These are phyloP conservation scores for Aplosporella prunicola DNA, from an alignment of 2,329 filamentous ascomycete genomes.

Conservation along the genomic window DNA sequence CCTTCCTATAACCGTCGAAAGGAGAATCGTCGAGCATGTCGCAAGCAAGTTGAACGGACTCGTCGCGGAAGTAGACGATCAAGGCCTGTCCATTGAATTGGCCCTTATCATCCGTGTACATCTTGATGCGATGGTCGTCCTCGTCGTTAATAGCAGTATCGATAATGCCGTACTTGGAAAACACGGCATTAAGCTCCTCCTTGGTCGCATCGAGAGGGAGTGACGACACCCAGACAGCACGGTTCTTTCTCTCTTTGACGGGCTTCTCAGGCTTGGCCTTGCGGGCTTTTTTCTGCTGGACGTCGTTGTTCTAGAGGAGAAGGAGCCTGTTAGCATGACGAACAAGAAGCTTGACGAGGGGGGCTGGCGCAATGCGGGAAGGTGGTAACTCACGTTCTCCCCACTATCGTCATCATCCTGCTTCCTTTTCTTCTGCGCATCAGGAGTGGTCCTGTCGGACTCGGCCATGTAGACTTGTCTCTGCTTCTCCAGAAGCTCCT, in stretches of 20 bases:
- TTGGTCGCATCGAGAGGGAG: constrained; percentile 70
- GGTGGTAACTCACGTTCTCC: not conserved
- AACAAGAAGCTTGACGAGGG: constrained; percentile 18
- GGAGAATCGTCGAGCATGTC: constrained; percentile 72
- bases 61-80: constrained; percentile 88
- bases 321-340: constrained; percentile 20
- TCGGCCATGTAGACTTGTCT: constrained; percentile 49
- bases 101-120: constrained; percentile 75
- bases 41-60: constrained; percentile 81
- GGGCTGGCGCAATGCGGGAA: no score
- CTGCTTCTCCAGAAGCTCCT: constrained; percentile 51
- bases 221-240: constrained; percentile 70
- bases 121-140: constrained; percentile 78
- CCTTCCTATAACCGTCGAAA: constrained; percentile 57
- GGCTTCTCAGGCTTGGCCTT: not conserved
- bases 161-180: constrained; percentile 84
- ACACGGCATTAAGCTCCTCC: constrained; percentile 72
- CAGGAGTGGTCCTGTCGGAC: not conserved
- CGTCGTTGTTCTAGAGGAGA: not conserved
- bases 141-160: constrained; percentile 93
- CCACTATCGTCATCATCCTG: constrained; percentile 4
- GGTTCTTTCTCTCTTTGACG: constrained; percentile 19
- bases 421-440: constrained; percentile 2
- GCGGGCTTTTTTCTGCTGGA: not conserved
- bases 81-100: constrained; percentile 90